Conservation (phyloP, 306 rosid genomes). For the Vachellia pachyceras region DNA sequence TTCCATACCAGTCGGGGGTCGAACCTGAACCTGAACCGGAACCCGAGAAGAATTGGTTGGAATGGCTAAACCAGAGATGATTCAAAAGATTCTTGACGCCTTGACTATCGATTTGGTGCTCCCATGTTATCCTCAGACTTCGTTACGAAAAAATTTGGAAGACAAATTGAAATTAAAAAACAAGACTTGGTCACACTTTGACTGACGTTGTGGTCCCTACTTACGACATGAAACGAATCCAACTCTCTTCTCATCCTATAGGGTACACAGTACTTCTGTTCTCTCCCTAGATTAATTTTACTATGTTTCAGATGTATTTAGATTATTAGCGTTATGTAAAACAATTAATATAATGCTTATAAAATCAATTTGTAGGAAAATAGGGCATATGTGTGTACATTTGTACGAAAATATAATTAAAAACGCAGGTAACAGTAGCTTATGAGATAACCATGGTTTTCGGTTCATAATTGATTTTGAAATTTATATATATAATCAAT, state of each 20-base stretch:
- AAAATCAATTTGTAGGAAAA: no score
- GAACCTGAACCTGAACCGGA: neutral
- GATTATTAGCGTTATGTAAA: no score
- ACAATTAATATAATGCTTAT: no score
- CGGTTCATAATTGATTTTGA: no score
- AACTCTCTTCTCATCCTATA: constrained; percentile 45
- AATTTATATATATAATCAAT: no score
- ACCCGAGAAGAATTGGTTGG: neutral
- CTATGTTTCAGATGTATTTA: no score
- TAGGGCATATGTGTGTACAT: no score
- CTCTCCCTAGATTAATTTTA: no score
- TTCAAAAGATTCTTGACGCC: neutral
- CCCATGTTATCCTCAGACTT: neutral
- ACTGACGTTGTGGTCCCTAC: constrained; percentile 48
- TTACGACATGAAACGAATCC: constrained; percentile 44
- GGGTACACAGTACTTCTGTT: constrained; percentile 13
- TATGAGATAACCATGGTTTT: no score
- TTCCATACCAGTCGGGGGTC: neutral
- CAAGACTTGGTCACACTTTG: constrained; percentile 37
- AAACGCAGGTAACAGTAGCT: no score
- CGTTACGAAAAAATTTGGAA: constrained; percentile 5
- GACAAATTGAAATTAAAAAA: neutral
- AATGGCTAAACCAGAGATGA: neutral
- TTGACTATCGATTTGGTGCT: neutral
- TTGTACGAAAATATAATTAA: no score